Percentiles rank a stretch among this genome's conserved stretches.
Evolutionary conservation across 2,329 filamentous ascomycete genomes (phyloP).

Genomic region (Cladosporium cucumerinum): DNA sequence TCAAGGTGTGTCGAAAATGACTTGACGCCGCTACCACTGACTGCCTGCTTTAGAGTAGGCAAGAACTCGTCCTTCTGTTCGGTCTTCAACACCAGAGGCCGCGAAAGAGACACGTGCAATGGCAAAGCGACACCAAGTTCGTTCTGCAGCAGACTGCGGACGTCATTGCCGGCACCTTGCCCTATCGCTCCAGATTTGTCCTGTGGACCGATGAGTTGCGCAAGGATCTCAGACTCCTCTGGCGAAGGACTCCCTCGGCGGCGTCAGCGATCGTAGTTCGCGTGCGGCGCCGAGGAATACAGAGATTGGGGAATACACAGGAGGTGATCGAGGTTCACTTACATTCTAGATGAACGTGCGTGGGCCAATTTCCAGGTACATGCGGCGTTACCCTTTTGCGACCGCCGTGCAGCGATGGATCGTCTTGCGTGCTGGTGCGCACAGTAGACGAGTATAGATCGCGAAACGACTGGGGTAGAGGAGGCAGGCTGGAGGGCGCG

Average conservation of each 20-base stretch:
- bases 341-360: constrained; percentile 93
- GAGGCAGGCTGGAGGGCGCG: constrained; percentile 36
- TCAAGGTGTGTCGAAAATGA: constrained; percentile 46
- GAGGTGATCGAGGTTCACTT: constrained; percentile 34
- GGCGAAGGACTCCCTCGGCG: constrained; percentile 54
- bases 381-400: constrained; percentile 80
- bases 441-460: constrained; percentile 84
- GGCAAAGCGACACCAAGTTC: constrained; percentile 75
- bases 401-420: constrained; percentile 80
- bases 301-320: background rate
- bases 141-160: constrained; percentile 70
- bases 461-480: constrained; percentile 76
- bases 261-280: constrained; percentile 20
- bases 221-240: constrained; percentile 43
- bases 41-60: constrained; percentile 46
- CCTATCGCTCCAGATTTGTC: background rate
- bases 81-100: constrained; percentile 71
- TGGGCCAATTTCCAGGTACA: constrained; percentile 85
- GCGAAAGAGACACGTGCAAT: constrained; percentile 86
- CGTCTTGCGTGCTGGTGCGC: constrained; percentile 72
- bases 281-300: background rate
- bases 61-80: constrained; percentile 69
- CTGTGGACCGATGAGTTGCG: constrained; percentile 38
- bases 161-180: constrained; percentile 19
- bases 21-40: constrained; percentile 43